A percentile compares a stretch with the other conserved stretches of the same genome.
Conservation (phyloP, 75 land plant species). For the Selaginella tamariscina region DNA sequence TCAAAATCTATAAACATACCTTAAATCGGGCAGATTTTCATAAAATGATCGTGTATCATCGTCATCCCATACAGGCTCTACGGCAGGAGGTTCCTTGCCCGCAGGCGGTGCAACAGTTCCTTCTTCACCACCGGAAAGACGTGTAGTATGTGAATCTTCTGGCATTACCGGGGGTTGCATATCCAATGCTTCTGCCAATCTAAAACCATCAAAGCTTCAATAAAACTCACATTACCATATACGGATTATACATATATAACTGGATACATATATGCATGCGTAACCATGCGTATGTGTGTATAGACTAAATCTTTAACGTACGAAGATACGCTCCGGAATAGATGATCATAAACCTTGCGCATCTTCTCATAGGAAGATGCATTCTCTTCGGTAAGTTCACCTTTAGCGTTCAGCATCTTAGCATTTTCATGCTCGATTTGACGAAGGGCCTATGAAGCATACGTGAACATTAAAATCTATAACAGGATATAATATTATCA, state of each 20-base stretch:
- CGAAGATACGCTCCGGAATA: conserved; percentile 83
- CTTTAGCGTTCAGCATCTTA: conserved; percentile 88
- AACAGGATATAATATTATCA: background rate
- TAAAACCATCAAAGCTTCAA: conserved; percentile 17
- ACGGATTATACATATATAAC: too few relatives aligned
- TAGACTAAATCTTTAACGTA: too few relatives aligned
- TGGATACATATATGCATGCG: too few relatives aligned
- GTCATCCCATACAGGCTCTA: conserved; percentile 95
- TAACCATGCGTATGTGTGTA: background rate
- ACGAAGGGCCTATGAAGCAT: conserved; percentile 46
- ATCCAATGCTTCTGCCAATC: conserved; percentile 96
- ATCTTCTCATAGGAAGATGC: conserved; percentile 75
- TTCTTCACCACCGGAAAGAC: conserved; percentile 75
- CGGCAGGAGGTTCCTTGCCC: conserved; percentile 56
- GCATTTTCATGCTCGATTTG: conserved; percentile 92
- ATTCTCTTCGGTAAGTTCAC: conserved; percentile 95
- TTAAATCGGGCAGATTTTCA: conserved; percentile 91
- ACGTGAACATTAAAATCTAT: background rate
- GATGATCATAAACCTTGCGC: conserved; percentile 83
- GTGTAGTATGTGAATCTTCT: conserved; percentile 91
- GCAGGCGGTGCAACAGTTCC: conserved; percentile 32
- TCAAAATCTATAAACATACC: conserved; percentile 29
- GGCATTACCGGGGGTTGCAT: conserved; percentile 94
- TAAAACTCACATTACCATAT: too few relatives aligned
- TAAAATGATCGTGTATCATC: conserved; percentile 94